Percentiles rank a stretch among this genome's conserved stretches.
Conservation (phyloP, 345 rosid species). For the Arabidopsis arenosa region DNA sequence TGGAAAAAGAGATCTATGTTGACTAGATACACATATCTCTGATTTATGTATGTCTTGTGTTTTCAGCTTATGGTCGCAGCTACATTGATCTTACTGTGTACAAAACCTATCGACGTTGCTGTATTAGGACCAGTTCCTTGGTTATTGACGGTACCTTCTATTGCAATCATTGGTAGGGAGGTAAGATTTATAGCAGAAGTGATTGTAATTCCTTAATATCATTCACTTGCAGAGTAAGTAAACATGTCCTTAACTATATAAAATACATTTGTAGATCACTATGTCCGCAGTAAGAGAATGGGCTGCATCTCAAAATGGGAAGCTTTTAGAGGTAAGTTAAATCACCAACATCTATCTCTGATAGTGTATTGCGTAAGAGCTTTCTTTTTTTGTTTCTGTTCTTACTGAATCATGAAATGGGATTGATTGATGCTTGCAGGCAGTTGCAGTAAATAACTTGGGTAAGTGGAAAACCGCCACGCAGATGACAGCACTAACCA, state of each 20-base stretch:
- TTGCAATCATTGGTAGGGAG: conserved; percentile 97
- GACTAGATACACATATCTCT: conserved; percentile 9
- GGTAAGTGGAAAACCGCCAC: conserved; percentile 99
- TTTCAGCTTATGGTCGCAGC: conserved; percentile 98
- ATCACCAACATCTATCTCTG: conserved; percentile 5
- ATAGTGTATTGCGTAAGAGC: neutral
- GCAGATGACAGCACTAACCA: conserved; percentile 91
- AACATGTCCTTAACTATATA: neutral
- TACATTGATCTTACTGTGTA: conserved; percentile 84
- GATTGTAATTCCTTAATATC: conserved; percentile 1
- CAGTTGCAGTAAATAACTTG: conserved; percentile 95
- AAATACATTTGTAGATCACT: conserved; percentile 65
- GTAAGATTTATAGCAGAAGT: conserved; percentile 46
- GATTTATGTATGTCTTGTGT: conserved; percentile 24
- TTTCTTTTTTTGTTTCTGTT: neutral
- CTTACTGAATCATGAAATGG: conserved; percentile 14
- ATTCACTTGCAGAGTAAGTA: conserved; percentile 3
- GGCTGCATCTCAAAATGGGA: conserved; percentile 95
- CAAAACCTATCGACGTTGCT: conserved; percentile 68
- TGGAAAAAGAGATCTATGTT: neutral
- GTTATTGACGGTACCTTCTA: conserved; percentile 83
- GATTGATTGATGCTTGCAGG: conserved; percentile 52
- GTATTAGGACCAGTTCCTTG: conserved; percentile 71
- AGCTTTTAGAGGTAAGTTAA: conserved; percentile 79
- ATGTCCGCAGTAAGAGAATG: conserved; percentile 99